Evolutionary conservation across 495 filamentous ascomycete genomes (phyloP), one percentile per base, ranked within the genome.

Genomic region (Tuber brumale): DNA sequence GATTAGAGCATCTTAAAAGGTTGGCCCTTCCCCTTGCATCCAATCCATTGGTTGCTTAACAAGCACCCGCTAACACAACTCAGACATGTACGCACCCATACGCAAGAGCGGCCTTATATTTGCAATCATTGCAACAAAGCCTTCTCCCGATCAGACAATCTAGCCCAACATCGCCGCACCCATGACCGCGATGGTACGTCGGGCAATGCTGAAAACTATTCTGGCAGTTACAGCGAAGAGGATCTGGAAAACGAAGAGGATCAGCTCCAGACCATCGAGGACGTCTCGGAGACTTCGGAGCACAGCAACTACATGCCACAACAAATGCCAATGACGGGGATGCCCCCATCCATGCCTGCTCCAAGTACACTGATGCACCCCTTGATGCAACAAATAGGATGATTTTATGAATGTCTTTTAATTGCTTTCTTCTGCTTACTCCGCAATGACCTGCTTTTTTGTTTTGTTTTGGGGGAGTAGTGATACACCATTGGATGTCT

Each of bases 71-170:
- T 88, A 76, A 69, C 45, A 51, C 91, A 85, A 87, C 84, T 70
- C 84, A 97, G 94, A 87, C 95, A 99, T 88, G 96, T 99, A 85
- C 92, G 95, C 85, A 99, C 95, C 83, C 95, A 99, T 87, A 99
- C 95, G 35, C 95, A 99, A 89, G 95, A 99, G 87, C 91, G 95
- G 87, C 95, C 95, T 80, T 99, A 99, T 85, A 91, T 93, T 81
- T 99, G 95, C 88, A 91, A 91, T 82, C 92, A 96, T 84, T 99
- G 95, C 89, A 97, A 91, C 88, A 98, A 98, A 86, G 95, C 95
- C 70, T 99, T 99, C 85, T 97, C 95, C 70, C 89, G 95, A 83
- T 97, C 94, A 81, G 95, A 99, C 86, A 99, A 99, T 84, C 91
- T 99, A 84, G 95, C 95, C 84, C 95, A 99, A 92, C 95, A 99